Evolutionary conservation across 1,284 basidiomycete genomes (phyloP).

Genomic region (Schizophyllum commune): DNA sequence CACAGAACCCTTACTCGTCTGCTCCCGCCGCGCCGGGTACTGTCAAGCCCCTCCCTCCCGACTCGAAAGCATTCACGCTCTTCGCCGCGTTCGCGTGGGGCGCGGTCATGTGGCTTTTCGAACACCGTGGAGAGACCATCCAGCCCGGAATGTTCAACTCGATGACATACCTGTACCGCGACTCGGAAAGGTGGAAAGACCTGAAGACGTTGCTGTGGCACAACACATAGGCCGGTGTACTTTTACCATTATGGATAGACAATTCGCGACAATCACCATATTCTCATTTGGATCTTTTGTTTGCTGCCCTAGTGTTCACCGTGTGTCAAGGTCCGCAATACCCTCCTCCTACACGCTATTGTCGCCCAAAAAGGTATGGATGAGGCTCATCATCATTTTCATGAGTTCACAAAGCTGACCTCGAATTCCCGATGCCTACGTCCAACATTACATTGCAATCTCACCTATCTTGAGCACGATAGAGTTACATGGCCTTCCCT

Average conservation of each 20-base stretch:
- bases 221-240: conserved; percentile 33
- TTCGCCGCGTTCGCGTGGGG: conserved; percentile 94
- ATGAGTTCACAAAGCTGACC: too few relatives aligned
- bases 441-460: too few relatives aligned
- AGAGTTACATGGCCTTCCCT: too few relatives aligned
- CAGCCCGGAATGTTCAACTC: conserved; percentile 92
- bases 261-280: background rate
- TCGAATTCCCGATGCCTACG: too few relatives aligned
- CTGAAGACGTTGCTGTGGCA: conserved; percentile 68
- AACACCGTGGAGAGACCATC: conserved; percentile 77
- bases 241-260: background rate
- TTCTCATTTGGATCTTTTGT: background rate
- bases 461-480: too few relatives aligned
- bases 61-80: conserved; percentile 75
- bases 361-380: too few relatives aligned
- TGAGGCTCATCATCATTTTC: too few relatives aligned
- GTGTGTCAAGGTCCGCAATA: too few relatives aligned
- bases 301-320: background rate
- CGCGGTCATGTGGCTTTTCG: conserved; percentile 95
- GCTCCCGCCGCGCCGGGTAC: conserved; percentile 26
- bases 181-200: conserved; percentile 63
- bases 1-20: conserved; percentile 36
- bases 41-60: conserved; percentile 68
- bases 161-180: conserved; percentile 72
- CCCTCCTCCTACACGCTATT: too few relatives aligned